Conservation (phyloP, 352 stramenopile genomes). For the Phytopythium montanum region DNA sequence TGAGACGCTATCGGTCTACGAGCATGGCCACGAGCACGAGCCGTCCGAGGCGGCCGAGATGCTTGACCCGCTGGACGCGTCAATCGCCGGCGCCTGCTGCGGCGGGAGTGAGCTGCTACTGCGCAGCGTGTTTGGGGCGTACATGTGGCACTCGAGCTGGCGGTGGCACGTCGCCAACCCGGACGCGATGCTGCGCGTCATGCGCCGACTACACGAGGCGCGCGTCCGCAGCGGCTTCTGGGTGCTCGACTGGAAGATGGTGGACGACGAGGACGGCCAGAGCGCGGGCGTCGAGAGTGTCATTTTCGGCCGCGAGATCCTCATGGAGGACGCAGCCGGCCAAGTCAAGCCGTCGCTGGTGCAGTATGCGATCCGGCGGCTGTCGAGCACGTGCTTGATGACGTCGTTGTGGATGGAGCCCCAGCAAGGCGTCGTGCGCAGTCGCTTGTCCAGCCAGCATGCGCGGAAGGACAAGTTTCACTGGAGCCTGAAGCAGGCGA, state of each 20-base stretch:
- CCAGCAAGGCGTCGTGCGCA: constrained; percentile 70
- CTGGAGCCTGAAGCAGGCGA: constrained; percentile 59
- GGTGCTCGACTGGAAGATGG: constrained; percentile 80
- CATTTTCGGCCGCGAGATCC: constrained; percentile 77
- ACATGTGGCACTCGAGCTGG: constrained; percentile 88
- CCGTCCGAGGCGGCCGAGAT: constrained; percentile 32
- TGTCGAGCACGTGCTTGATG: constrained; percentile 76
- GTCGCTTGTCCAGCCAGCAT: constrained; percentile 35
- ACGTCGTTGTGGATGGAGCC: constrained; percentile 90
- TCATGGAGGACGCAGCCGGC: constrained; percentile 81
- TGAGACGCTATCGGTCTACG: constrained; percentile 59
- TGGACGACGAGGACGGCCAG: constrained; percentile 52
- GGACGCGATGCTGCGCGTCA: constrained; percentile 48
- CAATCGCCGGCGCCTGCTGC: constrained; percentile 58
- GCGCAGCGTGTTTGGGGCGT: constrained; percentile 76
- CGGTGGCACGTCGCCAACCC: constrained; percentile 72
- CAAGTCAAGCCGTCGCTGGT: constrained; percentile 69
- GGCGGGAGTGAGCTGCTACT: constrained; percentile 73
- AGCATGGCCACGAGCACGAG: constrained; percentile 33
- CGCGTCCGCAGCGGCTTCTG: constrained; percentile 74
- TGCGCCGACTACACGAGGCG: constrained; percentile 69
- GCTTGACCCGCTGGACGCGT: constrained; percentile 11
- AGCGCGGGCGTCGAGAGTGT: constrained; percentile 53
- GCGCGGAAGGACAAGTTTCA: constrained; percentile 50
- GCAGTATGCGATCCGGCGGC: constrained; percentile 72